Conservation (phyloP, 2,329 filamentous ascomycete species). For the Amauroascus niger region DNA sequence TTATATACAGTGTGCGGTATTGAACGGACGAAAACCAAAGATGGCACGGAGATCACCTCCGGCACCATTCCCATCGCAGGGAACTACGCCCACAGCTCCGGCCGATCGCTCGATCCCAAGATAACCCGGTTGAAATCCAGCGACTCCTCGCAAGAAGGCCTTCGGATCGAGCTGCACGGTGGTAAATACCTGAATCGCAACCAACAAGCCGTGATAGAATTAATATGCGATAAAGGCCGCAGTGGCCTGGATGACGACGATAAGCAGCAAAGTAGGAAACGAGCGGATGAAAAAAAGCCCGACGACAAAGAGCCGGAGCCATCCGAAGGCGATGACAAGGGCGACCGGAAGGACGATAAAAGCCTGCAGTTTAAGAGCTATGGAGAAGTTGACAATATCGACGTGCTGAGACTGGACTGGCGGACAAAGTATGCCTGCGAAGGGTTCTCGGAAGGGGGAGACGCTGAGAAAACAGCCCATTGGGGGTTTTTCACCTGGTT, state of each 20-base stretch:
- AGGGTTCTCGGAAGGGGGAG: constrained; percentile 33
- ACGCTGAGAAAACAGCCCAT: constrained; percentile 39
- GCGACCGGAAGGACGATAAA: constrained; percentile 35
- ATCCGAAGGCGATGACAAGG: constrained; percentile 23
- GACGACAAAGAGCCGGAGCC: constrained; percentile 26
- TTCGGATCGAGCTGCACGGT: constrained; percentile 58
- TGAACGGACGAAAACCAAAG: constrained; percentile 17
- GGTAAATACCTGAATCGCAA: constrained; percentile 34
- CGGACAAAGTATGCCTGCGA: constrained; percentile 74
- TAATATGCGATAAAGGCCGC: constrained; percentile 64
- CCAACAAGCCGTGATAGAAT: constrained; percentile 70
- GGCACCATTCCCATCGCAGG: constrained; percentile 27
- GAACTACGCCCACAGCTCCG: constrained; percentile 20
- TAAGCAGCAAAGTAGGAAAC: constrained; percentile 21
- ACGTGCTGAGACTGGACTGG: constrained; percentile 71
- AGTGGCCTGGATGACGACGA: constrained; percentile 56
- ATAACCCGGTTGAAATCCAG: constrained; percentile 52
- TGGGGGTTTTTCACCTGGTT: constrained; percentile 99
- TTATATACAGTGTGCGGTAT: constrained; percentile 19
- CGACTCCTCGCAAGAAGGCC: constrained; percentile 58
- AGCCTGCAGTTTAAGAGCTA: constrained; percentile 72
- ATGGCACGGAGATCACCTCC: constrained; percentile 19
- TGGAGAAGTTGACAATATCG: constrained; percentile 47
- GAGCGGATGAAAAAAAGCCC: constrained; percentile 22
- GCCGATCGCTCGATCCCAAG: constrained; percentile 43